phyloP scores from a whole-genome alignment of 768 basidiomycete genomes.

The Boletus coccyginus region DNA sequence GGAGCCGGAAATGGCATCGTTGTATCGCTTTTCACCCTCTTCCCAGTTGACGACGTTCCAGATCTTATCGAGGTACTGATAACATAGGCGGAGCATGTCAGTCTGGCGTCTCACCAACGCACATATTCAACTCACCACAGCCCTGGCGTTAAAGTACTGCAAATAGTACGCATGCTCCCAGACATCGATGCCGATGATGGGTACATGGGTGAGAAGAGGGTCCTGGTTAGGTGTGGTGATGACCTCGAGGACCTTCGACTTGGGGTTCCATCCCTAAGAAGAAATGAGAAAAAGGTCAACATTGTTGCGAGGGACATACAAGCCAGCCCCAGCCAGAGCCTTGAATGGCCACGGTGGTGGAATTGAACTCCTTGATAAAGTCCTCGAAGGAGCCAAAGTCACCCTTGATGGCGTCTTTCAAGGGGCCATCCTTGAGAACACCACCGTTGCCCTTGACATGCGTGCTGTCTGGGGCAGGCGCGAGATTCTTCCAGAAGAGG shows the following conservation, averaged over 20 bases:
- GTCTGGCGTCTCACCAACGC: neutral
- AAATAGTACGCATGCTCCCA: slow-evolving; percentile 99
- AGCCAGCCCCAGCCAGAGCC: slow-evolving; percentile 98
- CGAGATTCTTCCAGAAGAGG: slow-evolving; percentile 95
- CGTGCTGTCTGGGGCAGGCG: slow-evolving; percentile 47
- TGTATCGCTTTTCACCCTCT: slow-evolving; percentile 69
- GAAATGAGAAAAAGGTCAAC: neutral
- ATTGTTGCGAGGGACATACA: slow-evolving; percentile 43
- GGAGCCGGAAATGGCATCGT: slow-evolving; percentile 37
- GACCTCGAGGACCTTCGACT: slow-evolving; percentile 75
- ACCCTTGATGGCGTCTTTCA: slow-evolving; percentile 63
- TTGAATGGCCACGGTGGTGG: slow-evolving; percentile 81
- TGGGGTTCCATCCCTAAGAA: slow-evolving; percentile 67
- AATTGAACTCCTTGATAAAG: slow-evolving; percentile 81
- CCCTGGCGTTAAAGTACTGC: slow-evolving; percentile 95
- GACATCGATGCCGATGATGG: slow-evolving; percentile 90
- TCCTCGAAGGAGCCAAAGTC: slow-evolving; percentile 71
- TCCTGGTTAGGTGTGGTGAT: slow-evolving; percentile 95
- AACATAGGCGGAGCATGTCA: neutral
- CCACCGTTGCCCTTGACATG: slow-evolving; percentile 66
- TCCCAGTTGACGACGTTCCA: slow-evolving; percentile 72
- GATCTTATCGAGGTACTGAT: slow-evolving; percentile 71
- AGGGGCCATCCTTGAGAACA: slow-evolving; percentile 56
- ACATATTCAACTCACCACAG: slow-evolving; percentile 58
- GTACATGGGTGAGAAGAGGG: slow-evolving; percentile 72